Evolutionary conservation across 495 filamentous ascomycete species (phyloP).

Genomic region (Pyronema omphalodes): DNA sequence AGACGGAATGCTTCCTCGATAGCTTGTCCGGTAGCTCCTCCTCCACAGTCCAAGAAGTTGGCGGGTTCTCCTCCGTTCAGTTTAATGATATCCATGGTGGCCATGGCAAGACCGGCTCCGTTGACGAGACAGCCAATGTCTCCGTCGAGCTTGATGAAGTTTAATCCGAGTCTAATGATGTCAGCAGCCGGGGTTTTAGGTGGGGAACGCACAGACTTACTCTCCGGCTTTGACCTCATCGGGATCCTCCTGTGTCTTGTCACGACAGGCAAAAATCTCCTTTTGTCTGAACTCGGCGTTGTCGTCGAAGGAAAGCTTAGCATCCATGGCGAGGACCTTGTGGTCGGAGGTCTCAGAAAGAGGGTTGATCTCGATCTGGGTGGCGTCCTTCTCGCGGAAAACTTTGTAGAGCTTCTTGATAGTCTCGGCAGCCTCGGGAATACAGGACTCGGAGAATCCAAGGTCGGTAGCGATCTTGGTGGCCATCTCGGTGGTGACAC

Average conservation of each 20-base stretch:
- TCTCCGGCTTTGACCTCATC: constrained; percentile 94
- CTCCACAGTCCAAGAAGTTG: constrained; percentile 97
- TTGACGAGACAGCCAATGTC: constrained; percentile 99
- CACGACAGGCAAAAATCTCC: constrained; percentile 85
- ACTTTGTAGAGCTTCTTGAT: constrained; percentile 98
- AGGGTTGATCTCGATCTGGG: constrained; percentile 98
- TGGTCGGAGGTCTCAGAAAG: constrained; percentile 93
- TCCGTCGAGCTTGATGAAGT: constrained; percentile 99
- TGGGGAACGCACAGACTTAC: constrained; percentile 28
- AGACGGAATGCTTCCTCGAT: constrained; percentile 96
- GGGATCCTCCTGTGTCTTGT: constrained; percentile 84
- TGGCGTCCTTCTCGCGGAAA: constrained; percentile 95
- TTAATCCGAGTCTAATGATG: constrained; percentile 45
- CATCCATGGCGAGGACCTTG: constrained; percentile 95
- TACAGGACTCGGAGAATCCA: constrained; percentile 91
- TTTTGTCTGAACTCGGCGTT: constrained; percentile 97
- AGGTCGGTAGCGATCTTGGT: constrained; percentile 75
- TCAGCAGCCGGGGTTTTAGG: constrained; percentile 12
- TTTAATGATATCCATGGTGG: constrained; percentile 99
- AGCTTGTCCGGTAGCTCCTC: constrained; percentile 86
- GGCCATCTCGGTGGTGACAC: constrained; percentile 90
- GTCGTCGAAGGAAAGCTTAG: constrained; percentile 94
- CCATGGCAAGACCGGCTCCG: constrained; percentile 96
- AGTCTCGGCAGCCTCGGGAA: constrained; percentile 79
- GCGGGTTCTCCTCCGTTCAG: constrained; percentile 89